Base-by-base conservation (phyloP, 176 grass and related monocot species). In the Pontederia crassipes region DNA sequence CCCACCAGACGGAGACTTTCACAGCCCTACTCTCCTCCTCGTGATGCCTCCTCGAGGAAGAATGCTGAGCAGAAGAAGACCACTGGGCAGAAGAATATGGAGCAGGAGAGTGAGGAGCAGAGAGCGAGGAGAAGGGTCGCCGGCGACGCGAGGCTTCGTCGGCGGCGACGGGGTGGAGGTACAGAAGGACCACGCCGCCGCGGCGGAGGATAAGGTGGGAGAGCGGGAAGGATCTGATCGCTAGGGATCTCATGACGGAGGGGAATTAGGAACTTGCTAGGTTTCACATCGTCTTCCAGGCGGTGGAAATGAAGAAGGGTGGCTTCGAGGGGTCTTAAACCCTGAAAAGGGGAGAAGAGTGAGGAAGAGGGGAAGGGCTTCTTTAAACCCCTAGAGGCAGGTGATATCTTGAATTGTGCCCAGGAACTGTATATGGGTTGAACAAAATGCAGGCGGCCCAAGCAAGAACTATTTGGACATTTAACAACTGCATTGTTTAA, bases 1-100 rank as follows among this genome's bases (percentile, higher is more conserved):
- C 93, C 93, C 87, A 98, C 81, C 76, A 92, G 63, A 98, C 93
- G 1, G 87, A 80, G 20, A 98, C 87, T 71, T 78, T 80, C 48
- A 98, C 79, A 32, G 50, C 64, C 74, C 53, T 80, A 81, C 68
- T 69, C 52, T 79, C 74, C 62, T 79, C 81, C 15, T 13, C 71
- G 11, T 75, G 54, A 59, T 70, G 13, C 27, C 61, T 75, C 62
- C 59, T 65, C 69, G 40, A 58, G 45, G 58, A 70, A 26, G 74
- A 13, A 55, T 50, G 61, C 54, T 59, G 12, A 28, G 54, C 28
- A 6, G 28, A 46, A 20, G 54, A 18, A 12, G 32, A 40, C 2
- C 0, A 40, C 57, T 20, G 72, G 71, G 82, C 63, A 48, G 66
- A 81, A 65, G 71, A 11, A 28, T 65, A 62, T 64, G 52, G 8